Evolutionary conservation across 495 filamentous ascomycete genomes (phyloP).

Genomic region (Niebla homalea): DNA sequence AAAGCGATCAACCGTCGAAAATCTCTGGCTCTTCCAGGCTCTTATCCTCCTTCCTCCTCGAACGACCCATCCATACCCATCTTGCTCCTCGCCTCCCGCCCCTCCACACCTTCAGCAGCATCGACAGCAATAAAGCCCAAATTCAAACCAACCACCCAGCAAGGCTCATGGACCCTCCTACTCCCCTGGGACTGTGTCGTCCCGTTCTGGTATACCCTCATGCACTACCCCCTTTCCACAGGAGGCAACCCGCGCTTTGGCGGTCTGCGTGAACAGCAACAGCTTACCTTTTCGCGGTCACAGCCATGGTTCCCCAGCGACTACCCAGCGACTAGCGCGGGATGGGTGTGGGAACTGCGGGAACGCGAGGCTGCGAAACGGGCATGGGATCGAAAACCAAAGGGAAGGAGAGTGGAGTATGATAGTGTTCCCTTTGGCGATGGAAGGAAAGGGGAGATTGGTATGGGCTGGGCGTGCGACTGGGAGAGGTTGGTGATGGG

Average conservation of each 20-base stretch:
- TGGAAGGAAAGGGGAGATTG: constrained; percentile 70
- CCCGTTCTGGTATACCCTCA: constrained; percentile 74
- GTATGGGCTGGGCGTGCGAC: constrained; percentile 75
- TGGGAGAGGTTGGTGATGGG: constrained; percentile 51
- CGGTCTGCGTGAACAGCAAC: constrained; percentile 64
- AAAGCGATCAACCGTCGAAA: constrained; percentile 81
- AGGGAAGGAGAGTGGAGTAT: constrained; percentile 67
- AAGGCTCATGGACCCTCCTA: constrained; percentile 72
- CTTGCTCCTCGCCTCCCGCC: constrained; percentile 50
- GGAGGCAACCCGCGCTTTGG: constrained; percentile 72
- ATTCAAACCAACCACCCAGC: constrained; percentile 25
- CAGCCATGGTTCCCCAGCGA: constrained; percentile 80
- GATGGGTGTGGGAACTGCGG: constrained; percentile 59
- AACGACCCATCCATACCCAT: constrained; percentile 77
- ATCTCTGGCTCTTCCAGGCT: constrained; percentile 48
- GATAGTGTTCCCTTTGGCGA: constrained; percentile 60
- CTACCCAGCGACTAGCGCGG: constrained; percentile 69
- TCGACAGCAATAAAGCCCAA: too few species aligned
- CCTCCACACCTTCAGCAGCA: constrained; percentile 12
- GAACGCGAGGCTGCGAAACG: constrained; percentile 46
- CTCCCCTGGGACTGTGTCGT: constrained; percentile 85
- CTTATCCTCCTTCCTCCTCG: constrained; percentile 39
- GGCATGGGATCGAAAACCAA: constrained; percentile 69
- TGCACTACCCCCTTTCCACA: constrained; percentile 73
- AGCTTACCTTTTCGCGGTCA: constrained; percentile 71